Evolutionary conservation across 306 rosid species (phyloP).

Genomic region (Dicorynia guianensis): DNA sequence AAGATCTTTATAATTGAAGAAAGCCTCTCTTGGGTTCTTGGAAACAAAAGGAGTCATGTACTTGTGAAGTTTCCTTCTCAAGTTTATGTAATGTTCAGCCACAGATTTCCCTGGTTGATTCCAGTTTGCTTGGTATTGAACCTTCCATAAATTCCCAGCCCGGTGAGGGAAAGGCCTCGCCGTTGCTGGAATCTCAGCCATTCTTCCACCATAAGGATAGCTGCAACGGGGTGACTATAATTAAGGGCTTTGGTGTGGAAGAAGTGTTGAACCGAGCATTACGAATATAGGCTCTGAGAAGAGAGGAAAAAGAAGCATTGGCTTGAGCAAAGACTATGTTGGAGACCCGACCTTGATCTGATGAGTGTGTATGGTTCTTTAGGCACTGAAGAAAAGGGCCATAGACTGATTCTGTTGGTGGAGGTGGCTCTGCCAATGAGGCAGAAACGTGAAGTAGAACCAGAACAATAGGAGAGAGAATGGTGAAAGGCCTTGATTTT

Average conservation of each 20-base stretch:
- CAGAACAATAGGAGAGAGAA: neutral
- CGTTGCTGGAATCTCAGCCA: slow-evolving; percentile 45
- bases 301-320: slow-evolving; percentile 26
- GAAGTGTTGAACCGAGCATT: slow-evolving; percentile 35
- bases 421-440: slow-evolving; percentile 5
- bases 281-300: slow-evolving; percentile 27
- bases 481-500: neutral
- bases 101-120: slow-evolving; percentile 42
- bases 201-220: slow-evolving; percentile 53
- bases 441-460: slow-evolving; percentile 14
- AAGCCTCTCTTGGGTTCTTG: slow-evolving; percentile 56
- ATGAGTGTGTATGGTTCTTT: neutral
- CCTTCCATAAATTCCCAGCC: slow-evolving; percentile 66
- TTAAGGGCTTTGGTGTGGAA: slow-evolving; percentile 30
- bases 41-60: slow-evolving; percentile 83
- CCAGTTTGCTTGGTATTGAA: slow-evolving; percentile 78
- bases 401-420: slow-evolving; percentile 4
- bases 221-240: slow-evolving; percentile 49
- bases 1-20: slow-evolving; percentile 71
- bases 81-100: slow-evolving; percentile 20
- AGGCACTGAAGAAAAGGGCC: slow-evolving; percentile 36
- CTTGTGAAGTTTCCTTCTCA: slow-evolving; percentile 53
- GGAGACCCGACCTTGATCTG: slow-evolving; percentile 7
- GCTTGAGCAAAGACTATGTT: slow-evolving; percentile 11
- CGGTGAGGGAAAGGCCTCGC: slow-evolving; percentile 83